These are phyloP conservation scores for Eucalyptus cloeziana DNA, from an alignment of 345 rosid species.

Conservation along the genomic window DNA sequence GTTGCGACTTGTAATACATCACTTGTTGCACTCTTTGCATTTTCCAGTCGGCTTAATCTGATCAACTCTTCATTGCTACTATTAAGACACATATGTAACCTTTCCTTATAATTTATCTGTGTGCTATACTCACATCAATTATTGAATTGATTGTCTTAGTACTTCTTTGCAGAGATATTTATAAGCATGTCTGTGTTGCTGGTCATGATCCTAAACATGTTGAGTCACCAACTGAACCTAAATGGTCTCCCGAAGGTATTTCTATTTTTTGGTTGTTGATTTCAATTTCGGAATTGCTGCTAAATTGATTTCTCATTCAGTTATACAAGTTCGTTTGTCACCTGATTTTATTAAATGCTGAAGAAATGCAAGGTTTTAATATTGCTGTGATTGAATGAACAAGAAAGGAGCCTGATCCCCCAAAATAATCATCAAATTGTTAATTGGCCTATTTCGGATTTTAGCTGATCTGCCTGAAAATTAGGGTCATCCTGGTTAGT, in stretches of 20 bases:
- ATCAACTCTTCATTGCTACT: not conserved
- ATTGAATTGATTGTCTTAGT: not conserved
- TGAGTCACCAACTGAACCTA: slow-evolving; percentile 91
- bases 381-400: not conserved
- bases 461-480: not conserved
- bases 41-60: not conserved
- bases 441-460: not conserved
- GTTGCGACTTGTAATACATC: not conserved
- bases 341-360: not conserved
- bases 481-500: not conserved
- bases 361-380: not conserved
- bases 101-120: not conserved
- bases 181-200: slow-evolving; percentile 55
- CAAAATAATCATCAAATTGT: not conserved
- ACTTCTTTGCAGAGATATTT: slow-evolving; percentile 34
- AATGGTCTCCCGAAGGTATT: slow-evolving; percentile 82
- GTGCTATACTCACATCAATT: not conserved
- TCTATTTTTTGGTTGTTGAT: not conserved
- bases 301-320: not conserved
- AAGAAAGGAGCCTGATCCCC: not conserved
- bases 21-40: not conserved
- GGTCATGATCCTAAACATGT: slow-evolving; percentile 56
- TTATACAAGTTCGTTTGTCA: not conserved
- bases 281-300: not conserved
- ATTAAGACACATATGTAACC: not conserved